phyloP scores from a whole-genome alignment of 192 early-diverging fungal species.

The Linderina pennispora region DNA sequence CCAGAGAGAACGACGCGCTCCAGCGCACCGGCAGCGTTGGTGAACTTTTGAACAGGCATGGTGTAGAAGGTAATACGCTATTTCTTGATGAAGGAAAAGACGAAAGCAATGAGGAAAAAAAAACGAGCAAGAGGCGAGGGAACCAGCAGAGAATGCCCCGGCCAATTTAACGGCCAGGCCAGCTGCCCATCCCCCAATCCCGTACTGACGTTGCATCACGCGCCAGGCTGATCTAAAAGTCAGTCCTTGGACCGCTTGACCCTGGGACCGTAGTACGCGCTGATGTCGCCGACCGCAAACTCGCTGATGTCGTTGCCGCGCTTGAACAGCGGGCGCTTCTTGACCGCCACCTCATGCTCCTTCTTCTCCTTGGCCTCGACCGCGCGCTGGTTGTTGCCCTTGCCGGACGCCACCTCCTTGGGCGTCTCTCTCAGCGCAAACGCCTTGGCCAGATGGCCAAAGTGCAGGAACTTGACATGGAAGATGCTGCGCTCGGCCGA shows the following conservation, averaged over 20 bases:
- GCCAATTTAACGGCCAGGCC: too few species aligned
- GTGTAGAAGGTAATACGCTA: background rate
- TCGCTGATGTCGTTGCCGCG: slow-evolving; percentile 47
- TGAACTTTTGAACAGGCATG: slow-evolving; percentile 28
- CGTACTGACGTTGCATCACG: too few species aligned
- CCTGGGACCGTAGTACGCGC: slow-evolving; percentile 40
- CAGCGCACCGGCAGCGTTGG: slow-evolving; percentile 21
- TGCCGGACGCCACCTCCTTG: slow-evolving; percentile 49
- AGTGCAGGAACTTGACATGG: slow-evolving; percentile 89
- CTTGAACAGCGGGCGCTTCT: slow-evolving; percentile 41
- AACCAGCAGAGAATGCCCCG: background rate
- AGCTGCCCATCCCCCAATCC: too few species aligned
- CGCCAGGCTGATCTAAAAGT: background rate
- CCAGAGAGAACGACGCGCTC: slow-evolving; percentile 33
- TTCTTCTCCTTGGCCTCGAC: slow-evolving; percentile 20
- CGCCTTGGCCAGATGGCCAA: slow-evolving; percentile 94
- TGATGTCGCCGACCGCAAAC: slow-evolving; percentile 45
- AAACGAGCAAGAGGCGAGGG: background rate
- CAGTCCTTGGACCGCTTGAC: slow-evolving; percentile 19
- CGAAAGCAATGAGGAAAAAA: background rate
- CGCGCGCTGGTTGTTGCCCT: slow-evolving; percentile 44
- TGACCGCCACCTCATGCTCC: slow-evolving; percentile 30
- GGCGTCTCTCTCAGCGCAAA: slow-evolving; percentile 97
- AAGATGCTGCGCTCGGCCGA: slow-evolving; percentile 84
- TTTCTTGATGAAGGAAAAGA: background rate